A percentile compares a stretch with the other conserved stretches of the same genome.
Conservation (phyloP, 257 asterid genomes). For the Solanum pennellii region DNA sequence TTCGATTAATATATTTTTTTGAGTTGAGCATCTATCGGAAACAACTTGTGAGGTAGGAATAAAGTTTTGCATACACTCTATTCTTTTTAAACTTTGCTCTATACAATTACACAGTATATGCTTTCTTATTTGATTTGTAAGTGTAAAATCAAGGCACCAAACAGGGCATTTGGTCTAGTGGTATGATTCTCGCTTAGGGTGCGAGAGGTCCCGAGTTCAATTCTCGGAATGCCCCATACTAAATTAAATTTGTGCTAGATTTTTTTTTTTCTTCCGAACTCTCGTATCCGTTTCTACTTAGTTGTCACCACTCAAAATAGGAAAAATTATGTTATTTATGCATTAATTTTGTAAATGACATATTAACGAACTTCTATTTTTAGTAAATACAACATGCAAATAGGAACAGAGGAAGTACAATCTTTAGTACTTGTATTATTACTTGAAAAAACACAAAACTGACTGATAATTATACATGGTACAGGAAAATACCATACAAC, state of each 20-base stretch:
- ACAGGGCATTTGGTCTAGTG: constrained; percentile 72
- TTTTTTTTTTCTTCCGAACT: background rate
- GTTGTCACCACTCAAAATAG: background rate
- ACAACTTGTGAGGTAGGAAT: rapidly evolving
- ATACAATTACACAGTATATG: background rate
- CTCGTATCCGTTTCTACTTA: background rate
- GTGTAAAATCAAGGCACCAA: background rate
- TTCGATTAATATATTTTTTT: background rate
- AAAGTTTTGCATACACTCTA: background rate
- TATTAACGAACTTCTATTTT: background rate
- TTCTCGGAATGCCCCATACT: constrained; percentile 67
- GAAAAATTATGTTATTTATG: too few species aligned
- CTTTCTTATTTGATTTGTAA: too few species aligned
- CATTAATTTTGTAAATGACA: too few species aligned
- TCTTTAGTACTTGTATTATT: background rate
- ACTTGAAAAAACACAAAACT: background rate
- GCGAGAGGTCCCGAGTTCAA: constrained; percentile 92
- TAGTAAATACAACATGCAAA: background rate
- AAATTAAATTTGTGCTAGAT: too few species aligned
- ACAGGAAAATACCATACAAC: background rate
- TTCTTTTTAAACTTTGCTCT: rapidly evolving
- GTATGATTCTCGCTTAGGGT: constrained; percentile 86
- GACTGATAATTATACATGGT: background rate
- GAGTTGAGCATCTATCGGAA: background rate
- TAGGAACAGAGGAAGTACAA: background rate